Base-by-base conservation (phyloP, 2,329 filamentous ascomycete species). In the Mycogone perniciosa region DNA sequence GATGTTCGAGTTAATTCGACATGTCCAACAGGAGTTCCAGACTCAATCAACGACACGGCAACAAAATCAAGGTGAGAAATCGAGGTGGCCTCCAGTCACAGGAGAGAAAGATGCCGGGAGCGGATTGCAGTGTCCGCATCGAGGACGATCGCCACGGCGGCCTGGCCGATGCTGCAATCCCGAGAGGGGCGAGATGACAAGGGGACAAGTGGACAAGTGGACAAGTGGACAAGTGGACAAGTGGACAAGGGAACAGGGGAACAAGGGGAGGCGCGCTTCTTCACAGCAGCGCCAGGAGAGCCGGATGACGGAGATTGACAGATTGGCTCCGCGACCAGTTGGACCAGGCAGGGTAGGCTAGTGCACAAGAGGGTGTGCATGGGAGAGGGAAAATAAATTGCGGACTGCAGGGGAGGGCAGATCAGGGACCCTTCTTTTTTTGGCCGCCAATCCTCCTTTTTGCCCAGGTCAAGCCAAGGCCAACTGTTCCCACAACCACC, bases 1-100 rank as follows among this genome's bases (percentile, higher is more conserved):
- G 44, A 38, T 10, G 46, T 33, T 41, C 47, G 20, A 33, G 46
- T 55, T 59, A 64, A 55, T 59, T 57, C 53, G 54, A 55, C 62
- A 65, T 20, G 20, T 20, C 20, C 20, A 20, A 20, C 20, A 37
- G 9, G 47, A 49, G 51, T 51, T 30, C 48, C 48, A 51, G 48
- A 42, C 48, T 42, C 48, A 46, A 45, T 44, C 20, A 20, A 20
- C 20, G 20, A 20, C 20, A 20, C 20, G 20, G 20, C 20, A 20
- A 20, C 20, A 20, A 20, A 20, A 20, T 20, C 20, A 20, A 20
- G 20, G 20, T 20, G 20, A 20, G 20, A 20, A 20, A 20, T 20
- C 20, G 20, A 3, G 20, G 20, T 20, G 20, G 20, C 20, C 20
- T 20, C 20, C 20, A 20, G 20, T 20, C 20, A 20, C 20, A 33